These are phyloP conservation scores for Bifiguratus adelaidae DNA, from an alignment of 192 early-diverging fungal genomes.

Conservation along the genomic window DNA sequence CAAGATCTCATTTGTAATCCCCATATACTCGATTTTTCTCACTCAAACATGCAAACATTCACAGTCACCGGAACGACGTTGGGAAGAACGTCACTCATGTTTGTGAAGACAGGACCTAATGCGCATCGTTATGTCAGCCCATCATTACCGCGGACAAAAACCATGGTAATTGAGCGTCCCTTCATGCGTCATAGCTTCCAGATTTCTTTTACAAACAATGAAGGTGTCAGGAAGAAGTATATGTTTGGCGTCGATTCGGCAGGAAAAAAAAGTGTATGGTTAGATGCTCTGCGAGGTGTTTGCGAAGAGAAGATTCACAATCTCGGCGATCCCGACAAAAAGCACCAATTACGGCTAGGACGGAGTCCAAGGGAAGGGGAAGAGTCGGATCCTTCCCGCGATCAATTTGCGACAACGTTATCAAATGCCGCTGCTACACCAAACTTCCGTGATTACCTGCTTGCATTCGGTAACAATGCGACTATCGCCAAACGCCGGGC, in stretches of 20 bases:
- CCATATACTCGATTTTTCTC: constrained; percentile 41
- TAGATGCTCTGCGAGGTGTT: constrained; percentile 7
- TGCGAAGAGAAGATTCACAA: constrained; percentile 1
- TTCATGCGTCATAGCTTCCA: constrained; percentile 60
- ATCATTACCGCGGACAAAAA: constrained; percentile 33
- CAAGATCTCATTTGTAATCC: constrained; percentile 45
- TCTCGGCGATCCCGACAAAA: not conserved
- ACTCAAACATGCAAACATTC: constrained; percentile 34
- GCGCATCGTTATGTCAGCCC: constrained; percentile 33
- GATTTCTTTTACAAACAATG: constrained; percentile 29
- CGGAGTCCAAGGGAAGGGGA: not conserved
- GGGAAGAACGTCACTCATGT: constrained; percentile 50
- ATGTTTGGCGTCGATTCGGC: constrained; percentile 23
- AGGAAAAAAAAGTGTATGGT: constrained; percentile 9
- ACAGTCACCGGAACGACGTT: constrained; percentile 40
- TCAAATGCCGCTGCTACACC: not conserved
- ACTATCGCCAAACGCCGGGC: not conserved
- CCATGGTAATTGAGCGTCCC: constrained; percentile 46
- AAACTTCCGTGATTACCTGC: not conserved
- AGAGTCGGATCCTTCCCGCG: not conserved
- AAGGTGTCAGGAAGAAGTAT: constrained; percentile 10
- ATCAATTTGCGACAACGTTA: not conserved
- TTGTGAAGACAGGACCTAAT: constrained; percentile 31
- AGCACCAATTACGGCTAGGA: not conserved
- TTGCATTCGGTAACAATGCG: not conserved